phyloP scores from a whole-genome alignment of 495 filamentous ascomycete species.

The Peziza echinospora region DNA sequence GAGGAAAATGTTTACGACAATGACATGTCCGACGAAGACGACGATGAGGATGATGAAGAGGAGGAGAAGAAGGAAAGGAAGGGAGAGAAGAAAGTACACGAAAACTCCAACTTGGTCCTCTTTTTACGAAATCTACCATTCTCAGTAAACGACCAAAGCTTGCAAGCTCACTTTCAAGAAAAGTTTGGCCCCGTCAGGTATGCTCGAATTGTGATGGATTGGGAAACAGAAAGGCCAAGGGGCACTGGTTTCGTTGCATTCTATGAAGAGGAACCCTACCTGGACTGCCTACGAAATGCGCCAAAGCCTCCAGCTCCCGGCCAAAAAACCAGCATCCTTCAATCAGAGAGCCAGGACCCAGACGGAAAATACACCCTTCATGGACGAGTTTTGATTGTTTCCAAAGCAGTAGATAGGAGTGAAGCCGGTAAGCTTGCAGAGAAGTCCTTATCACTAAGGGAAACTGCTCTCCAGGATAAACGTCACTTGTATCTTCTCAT shows the following conservation, averaged over 20 bases:
- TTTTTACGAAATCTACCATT: slow-evolving; percentile 95
- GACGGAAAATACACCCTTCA: slow-evolving; percentile 72
- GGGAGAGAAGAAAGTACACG: slow-evolving; percentile 13
- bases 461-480: slow-evolving; percentile 64
- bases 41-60: slow-evolving; percentile 20
- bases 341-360: slow-evolving; percentile 56
- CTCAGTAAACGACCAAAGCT: slow-evolving; percentile 49
- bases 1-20: slow-evolving; percentile 22
- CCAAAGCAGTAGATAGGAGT: slow-evolving; percentile 60
- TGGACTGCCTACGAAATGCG: slow-evolving; percentile 47
- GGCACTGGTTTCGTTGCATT: slow-evolving; percentile 95
- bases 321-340: slow-evolving; percentile 54
- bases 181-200: slow-evolving; percentile 72
- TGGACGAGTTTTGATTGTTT: slow-evolving; percentile 62
- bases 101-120: slow-evolving; percentile 38
- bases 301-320: slow-evolving; percentile 33
- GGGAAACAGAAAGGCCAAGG: slow-evolving; percentile 56
- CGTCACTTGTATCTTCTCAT: slow-evolving; percentile 73
- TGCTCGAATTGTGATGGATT: slow-evolving; percentile 71
- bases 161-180: slow-evolving; percentile 54
- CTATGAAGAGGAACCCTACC: slow-evolving; percentile 49
- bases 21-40: slow-evolving; percentile 22
- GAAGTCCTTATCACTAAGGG: slow-evolving; percentile 38
- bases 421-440: slow-evolving; percentile 55
- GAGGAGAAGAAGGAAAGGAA: slow-evolving; percentile 19